Evolutionary conservation across 768 basidiomycete genomes (phyloP).

Genomic region (Mycena venus): DNA sequence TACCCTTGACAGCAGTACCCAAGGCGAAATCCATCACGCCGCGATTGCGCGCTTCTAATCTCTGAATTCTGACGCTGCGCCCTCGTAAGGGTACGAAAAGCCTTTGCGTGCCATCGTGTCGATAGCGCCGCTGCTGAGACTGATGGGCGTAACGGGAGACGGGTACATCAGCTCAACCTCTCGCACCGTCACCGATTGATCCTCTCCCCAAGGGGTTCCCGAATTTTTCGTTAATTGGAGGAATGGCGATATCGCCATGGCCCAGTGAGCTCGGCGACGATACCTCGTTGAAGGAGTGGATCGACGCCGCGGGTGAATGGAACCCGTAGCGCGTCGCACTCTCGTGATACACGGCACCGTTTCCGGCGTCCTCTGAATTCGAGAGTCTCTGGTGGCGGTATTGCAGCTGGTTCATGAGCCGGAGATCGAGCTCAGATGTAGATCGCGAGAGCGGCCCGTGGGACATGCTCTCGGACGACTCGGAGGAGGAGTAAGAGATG

Average conservation of each 20-base stretch:
- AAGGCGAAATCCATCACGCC: too few species aligned
- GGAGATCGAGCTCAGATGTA: constrained; percentile 23
- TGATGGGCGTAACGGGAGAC: constrained; percentile 21
- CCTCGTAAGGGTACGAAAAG: background rate
- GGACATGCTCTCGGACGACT: constrained; percentile 13
- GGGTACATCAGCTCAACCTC: constrained; percentile 28
- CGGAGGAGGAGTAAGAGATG: constrained; percentile 3
- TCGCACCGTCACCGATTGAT: background rate
- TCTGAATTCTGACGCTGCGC: background rate
- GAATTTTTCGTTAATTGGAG: constrained; percentile 7
- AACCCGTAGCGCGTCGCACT: background rate
- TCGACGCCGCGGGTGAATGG: constrained; percentile 4
- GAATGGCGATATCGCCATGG: background rate
- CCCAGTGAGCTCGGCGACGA: background rate
- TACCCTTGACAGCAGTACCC: too few species aligned
- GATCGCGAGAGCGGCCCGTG: constrained; percentile 13
- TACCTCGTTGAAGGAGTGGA: background rate
- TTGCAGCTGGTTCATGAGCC: constrained; percentile 1
- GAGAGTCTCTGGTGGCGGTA: constrained; percentile 11
- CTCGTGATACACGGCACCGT: background rate
- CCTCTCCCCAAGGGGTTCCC: constrained; percentile 23
- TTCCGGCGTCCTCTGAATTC: background rate
- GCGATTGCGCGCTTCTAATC: too few species aligned
- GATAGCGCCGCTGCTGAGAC: background rate
- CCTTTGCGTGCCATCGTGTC: constrained; percentile 4